These are phyloP conservation scores for Penicillium polonicum DNA, from an alignment of 2,329 filamentous ascomycete species.

Conservation along the genomic window DNA sequence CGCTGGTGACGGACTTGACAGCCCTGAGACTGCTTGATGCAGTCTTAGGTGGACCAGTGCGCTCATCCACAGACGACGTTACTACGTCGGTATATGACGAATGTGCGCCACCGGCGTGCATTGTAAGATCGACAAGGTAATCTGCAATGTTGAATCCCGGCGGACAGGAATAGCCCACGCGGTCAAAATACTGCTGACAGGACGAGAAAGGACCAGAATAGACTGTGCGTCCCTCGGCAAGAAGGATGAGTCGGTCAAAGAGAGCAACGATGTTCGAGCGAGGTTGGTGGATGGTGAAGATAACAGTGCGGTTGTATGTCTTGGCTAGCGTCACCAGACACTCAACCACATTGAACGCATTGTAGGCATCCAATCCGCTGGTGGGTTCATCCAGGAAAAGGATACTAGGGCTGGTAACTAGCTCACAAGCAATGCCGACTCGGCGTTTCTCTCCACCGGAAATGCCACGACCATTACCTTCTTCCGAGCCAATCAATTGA, in stretches of 20 bases:
- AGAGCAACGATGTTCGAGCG: constrained; percentile 97
- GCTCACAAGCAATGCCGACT: constrained; percentile 94
- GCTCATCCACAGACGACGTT: constrained; percentile 53
- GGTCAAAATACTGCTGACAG: constrained; percentile 91
- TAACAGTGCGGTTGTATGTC: constrained; percentile 92
- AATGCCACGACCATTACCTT: constrained; percentile 89
- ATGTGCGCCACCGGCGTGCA: constrained; percentile 74
- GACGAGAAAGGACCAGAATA: constrained; percentile 88
- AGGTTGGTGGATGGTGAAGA: constrained; percentile 98
- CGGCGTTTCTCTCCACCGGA: constrained; percentile 95
- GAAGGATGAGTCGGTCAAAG: constrained; percentile 88
- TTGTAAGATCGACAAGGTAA: constrained; percentile 94
- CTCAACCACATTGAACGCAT: constrained; percentile 97
- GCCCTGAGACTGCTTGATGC: constrained; percentile 83
- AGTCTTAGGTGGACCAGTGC: constrained; percentile 62
- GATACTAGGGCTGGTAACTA: constrained; percentile 96
- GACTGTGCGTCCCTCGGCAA: constrained; percentile 85
- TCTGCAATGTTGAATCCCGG: constrained; percentile 98
- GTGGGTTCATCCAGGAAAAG: constrained; percentile 97
- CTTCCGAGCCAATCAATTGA: constrained; percentile 92
- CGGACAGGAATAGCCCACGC: constrained; percentile 87
- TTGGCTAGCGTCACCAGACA: constrained; percentile 93
- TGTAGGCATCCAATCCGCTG: constrained; percentile 92
- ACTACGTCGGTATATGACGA: constrained; percentile 57
- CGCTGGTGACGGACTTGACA: constrained; percentile 85